Evolutionary conservation across 2,329 filamentous ascomycete genomes (phyloP).

Genomic region (Trichoderma sp.): DNA sequence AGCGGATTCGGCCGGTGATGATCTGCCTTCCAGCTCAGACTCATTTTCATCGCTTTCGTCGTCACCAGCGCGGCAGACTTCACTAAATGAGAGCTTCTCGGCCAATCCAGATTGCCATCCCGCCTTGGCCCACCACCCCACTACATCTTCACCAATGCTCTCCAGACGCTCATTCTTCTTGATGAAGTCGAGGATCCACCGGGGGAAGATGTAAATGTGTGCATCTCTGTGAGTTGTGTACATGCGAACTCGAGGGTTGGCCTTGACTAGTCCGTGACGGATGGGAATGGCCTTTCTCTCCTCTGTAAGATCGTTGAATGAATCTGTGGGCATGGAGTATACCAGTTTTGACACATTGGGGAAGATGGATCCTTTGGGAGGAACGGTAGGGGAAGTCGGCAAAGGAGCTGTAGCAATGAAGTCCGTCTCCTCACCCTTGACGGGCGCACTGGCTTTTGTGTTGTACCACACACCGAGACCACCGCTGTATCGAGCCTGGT

Average conservation of each 20-base stretch:
- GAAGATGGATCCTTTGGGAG: constrained; percentile 59
- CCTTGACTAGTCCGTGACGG: constrained; percentile 71
- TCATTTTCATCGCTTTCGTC: constrained; percentile 38
- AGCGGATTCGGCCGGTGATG: constrained; percentile 28
- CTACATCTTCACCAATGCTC: constrained; percentile 83
- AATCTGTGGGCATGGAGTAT: constrained; percentile 85
- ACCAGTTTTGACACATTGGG: constrained; percentile 72
- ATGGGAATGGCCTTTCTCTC: constrained; percentile 70
- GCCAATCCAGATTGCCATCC: constrained; percentile 82
- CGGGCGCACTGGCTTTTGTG: constrained; percentile 68
- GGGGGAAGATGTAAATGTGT: constrained; percentile 91
- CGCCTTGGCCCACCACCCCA: constrained; percentile 95
- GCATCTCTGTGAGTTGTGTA: constrained; percentile 83
- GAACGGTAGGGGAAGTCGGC: constrained; percentile 46
- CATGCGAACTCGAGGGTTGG: constrained; percentile 74
- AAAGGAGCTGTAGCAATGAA: constrained; percentile 79
- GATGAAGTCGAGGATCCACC: constrained; percentile 85
- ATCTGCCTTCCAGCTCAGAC: constrained; percentile 30
- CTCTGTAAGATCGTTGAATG: constrained; percentile 78
- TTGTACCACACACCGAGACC: constrained; percentile 90
- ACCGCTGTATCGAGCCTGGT: constrained; percentile 56
- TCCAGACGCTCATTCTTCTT: constrained; percentile 77
- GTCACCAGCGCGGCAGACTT: constrained; percentile 50
- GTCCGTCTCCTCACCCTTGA: constrained; percentile 91
- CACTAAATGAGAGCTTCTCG: constrained; percentile 70